phyloP scores from a whole-genome alignment of 371 early-diverging fungal species.

The Circinella minor region DNA sequence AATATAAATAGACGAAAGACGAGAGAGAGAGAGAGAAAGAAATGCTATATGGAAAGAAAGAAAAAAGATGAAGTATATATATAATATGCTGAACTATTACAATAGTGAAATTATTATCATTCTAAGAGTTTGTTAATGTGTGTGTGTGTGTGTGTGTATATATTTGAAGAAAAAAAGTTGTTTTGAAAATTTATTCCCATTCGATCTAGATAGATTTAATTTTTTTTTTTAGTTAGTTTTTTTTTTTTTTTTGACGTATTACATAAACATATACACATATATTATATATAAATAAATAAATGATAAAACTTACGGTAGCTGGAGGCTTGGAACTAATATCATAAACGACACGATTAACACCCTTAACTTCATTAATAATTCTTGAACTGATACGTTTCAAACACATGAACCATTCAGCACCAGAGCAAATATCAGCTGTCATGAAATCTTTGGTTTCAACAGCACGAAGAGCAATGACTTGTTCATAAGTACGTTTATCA shows the following conservation, averaged over 20 bases:
- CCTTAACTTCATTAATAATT: slow-evolving; percentile 97
- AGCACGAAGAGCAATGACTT: slow-evolving; percentile 95
- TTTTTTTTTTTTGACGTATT: too few species aligned
- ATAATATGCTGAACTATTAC: neutral
- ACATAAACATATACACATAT: too few species aligned
- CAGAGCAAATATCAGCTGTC: slow-evolving; percentile 94
- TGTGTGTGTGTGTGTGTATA: too few species aligned
- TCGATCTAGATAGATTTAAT: slow-evolving; percentile 8
- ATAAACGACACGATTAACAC: slow-evolving; percentile 97
- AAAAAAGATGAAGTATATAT: neutral
- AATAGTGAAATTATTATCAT: neutral
- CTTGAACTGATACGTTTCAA: slow-evolving; percentile 91
- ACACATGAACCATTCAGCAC: slow-evolving; percentile 55
- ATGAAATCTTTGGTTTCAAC: slow-evolving; percentile 97
- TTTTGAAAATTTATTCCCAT: slow-evolving; percentile 10
- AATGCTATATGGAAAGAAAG: neutral
- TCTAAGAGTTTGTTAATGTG: neutral
- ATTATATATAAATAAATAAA: too few species aligned
- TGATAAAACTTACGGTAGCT: slow-evolving; percentile 60
- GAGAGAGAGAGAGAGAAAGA: too few species aligned
- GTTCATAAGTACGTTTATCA: slow-evolving; percentile 97
- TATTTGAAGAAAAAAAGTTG: neutral
- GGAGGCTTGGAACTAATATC: slow-evolving; percentile 96
- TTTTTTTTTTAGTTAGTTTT: too few species aligned
- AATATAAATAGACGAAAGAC: neutral